Evolutionary conservation across 2,329 filamentous ascomycete genomes (phyloP).

Genomic region (Calonectria pseudoreteaudii): DNA sequence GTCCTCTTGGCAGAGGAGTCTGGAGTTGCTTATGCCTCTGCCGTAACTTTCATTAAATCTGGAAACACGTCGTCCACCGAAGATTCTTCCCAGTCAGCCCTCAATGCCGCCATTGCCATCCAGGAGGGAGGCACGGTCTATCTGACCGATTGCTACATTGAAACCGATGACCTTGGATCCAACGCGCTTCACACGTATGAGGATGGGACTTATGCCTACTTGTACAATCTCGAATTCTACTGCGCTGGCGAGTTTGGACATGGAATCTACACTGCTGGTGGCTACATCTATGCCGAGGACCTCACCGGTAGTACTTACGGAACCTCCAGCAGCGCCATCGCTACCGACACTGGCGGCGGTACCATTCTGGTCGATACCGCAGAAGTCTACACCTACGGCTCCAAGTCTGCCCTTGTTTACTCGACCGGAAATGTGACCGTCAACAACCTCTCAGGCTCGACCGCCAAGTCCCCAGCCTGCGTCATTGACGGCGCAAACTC

Average conservation of each 20-base stretch:
- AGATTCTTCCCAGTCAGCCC: constrained; percentile 1
- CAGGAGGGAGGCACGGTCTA: constrained; percentile 13
- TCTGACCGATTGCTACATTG: constrained; percentile 16
- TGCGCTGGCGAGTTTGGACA: constrained; percentile 13
- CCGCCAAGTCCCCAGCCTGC: constrained; percentile 11
- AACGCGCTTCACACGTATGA: constrained; percentile 17
- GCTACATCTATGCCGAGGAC: constrained; percentile 16
- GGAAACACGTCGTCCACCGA: background rate
- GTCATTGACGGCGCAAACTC: constrained; percentile 18
- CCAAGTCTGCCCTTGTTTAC: constrained; percentile 17
- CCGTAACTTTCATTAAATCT: constrained; percentile 14
- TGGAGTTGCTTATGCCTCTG: constrained; percentile 8
- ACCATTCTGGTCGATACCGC: constrained; percentile 10
- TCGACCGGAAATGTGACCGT: constrained; percentile 16
- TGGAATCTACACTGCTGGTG: constrained; percentile 16
- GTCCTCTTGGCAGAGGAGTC: constrained; percentile 13
- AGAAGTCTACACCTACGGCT: constrained; percentile 4
- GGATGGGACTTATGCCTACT: constrained; percentile 10
- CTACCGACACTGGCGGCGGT: constrained; percentile 11
- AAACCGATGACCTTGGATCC: constrained; percentile 10
- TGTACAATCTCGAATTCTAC: constrained; percentile 16
- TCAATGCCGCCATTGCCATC: constrained; percentile 17
- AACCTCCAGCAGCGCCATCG: constrained; percentile 15
- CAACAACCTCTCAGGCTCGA: background rate
- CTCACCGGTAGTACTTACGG: constrained; percentile 18